Conservation (phyloP, 768 basidiomycete species). For the Myochromella boudieri region DNA sequence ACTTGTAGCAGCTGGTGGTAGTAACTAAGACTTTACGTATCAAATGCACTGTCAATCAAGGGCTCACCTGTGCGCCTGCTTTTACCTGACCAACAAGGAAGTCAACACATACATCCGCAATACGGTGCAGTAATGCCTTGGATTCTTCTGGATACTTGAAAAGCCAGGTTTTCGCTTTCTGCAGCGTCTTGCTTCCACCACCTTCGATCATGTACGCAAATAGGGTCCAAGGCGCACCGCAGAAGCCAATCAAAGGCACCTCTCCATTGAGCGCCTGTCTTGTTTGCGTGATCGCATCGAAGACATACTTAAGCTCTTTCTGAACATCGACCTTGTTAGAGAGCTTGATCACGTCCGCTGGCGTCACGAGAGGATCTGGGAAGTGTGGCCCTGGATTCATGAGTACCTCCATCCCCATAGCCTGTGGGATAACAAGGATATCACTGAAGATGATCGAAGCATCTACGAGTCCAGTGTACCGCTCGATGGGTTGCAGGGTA, state of each 20-base stretch:
- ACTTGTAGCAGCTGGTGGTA: conserved; percentile 81
- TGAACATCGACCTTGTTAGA: conserved; percentile 68
- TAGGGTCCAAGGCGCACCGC: conserved; percentile 97
- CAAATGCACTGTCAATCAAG: background rate
- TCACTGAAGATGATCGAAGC: conserved; percentile 98
- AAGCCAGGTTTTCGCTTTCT: conserved; percentile 92
- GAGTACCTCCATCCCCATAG: conserved; percentile 92
- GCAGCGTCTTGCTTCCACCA: conserved; percentile 86
- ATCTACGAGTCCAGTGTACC: conserved; percentile 85
- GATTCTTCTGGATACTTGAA: conserved; percentile 89
- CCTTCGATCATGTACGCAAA: conserved; percentile 99
- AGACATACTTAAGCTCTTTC: conserved; percentile 88
- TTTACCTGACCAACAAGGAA: conserved; percentile 90
- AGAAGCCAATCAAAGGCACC: conserved; percentile 96
- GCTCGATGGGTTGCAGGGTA: conserved; percentile 91
- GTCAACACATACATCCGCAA: conserved; percentile 89
- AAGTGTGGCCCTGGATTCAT: conserved; percentile 95
- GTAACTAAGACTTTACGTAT: background rate
- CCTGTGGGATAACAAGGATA: conserved; percentile 97
- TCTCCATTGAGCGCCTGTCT: conserved; percentile 78
- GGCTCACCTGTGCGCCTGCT: conserved; percentile 90
- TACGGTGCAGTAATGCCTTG: conserved; percentile 68
- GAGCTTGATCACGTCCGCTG: conserved; percentile 69
- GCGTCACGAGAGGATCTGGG: conserved; percentile 79
- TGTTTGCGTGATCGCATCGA: conserved; percentile 86